A percentile compares a stretch with the other conserved stretches of the same genome.
Evolutionary conservation across 192 early-diverging fungal genomes (phyloP).

Genomic region (Lobosporangium transversale): DNA sequence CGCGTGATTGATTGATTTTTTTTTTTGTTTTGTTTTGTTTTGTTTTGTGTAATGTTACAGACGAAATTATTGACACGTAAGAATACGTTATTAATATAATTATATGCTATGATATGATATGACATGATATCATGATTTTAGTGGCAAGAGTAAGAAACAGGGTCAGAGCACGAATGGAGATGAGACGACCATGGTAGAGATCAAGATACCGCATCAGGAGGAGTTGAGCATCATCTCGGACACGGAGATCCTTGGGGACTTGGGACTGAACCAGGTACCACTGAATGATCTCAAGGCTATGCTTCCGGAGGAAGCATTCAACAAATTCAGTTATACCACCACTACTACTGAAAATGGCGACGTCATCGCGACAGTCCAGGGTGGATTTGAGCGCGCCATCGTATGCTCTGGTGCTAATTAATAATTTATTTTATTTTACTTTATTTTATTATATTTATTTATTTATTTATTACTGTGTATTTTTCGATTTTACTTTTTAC

Average conservation of each 20-base stretch:
- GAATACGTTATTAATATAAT: too few relatives aligned
- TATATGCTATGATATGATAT: too few relatives aligned
- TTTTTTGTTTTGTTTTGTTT: background rate
- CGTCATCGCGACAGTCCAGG: constrained; percentile 11
- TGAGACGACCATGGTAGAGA: constrained; percentile 36
- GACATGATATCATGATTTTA: too few relatives aligned
- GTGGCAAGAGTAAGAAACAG: background rate
- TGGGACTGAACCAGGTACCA: constrained; percentile 17
- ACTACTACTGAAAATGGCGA: background rate
- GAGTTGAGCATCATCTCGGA: constrained; percentile 43
- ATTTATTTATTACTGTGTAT: background rate
- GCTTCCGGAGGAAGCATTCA: constrained; percentile 14
- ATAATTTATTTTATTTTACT: background rate
- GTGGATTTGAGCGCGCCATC: constrained; percentile 37
- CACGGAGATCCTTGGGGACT: constrained; percentile 32
- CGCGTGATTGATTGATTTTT: too few relatives aligned
- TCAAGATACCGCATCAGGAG: constrained; percentile 36
- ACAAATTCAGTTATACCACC: constrained; percentile 4
- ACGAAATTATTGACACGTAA: too few relatives aligned
- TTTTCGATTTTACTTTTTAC: too few relatives aligned
- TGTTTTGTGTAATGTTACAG: too few relatives aligned
- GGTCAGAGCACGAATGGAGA: background rate
- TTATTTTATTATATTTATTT: background rate
- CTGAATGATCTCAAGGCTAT: constrained; percentile 7
- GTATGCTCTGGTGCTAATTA: background rate